Evolutionary conservation across 2,329 filamentous ascomycete species (phyloP).

Genomic region (Xylariales sp.): DNA sequence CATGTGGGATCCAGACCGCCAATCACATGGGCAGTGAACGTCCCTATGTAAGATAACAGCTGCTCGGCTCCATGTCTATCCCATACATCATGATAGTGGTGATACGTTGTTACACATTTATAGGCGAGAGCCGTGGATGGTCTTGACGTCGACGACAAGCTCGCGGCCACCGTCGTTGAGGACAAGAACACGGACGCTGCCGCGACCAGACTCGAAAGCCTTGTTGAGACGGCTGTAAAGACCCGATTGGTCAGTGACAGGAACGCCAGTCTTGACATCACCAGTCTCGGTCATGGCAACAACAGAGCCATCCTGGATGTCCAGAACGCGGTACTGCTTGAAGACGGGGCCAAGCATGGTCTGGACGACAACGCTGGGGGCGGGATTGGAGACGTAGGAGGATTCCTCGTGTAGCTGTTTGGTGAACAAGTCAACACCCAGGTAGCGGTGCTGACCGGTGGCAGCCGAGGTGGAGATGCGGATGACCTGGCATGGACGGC

Average conservation of each 20-base stretch:
- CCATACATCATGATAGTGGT: constrained; percentile 22
- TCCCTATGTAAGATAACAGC: constrained; percentile 16
- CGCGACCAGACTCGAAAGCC: constrained; percentile 86
- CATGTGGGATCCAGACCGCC: neutral
- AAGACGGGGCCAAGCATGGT: constrained; percentile 99
- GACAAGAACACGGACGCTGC: constrained; percentile 90
- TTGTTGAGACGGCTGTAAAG: constrained; percentile 76
- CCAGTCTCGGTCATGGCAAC: constrained; percentile 99
- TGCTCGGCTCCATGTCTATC: constrained; percentile 23
- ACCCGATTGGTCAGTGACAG: constrained; percentile 91
- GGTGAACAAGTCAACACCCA: constrained; percentile 99
- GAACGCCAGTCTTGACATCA: constrained; percentile 93
- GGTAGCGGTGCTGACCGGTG: constrained; percentile 99
- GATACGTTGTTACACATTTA: constrained; percentile 34
- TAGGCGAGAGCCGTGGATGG: constrained; percentile 75
- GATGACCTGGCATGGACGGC: constrained; percentile 99
- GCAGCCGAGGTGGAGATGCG: constrained; percentile 97
- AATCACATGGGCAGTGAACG: no score
- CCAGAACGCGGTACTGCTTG: constrained; percentile 99
- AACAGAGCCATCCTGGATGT: constrained; percentile 79
- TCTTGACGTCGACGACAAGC: constrained; percentile 98
- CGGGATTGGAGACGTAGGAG: constrained; percentile 94
- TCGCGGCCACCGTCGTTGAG: constrained; percentile 90
- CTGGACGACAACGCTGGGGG: constrained; percentile 94
- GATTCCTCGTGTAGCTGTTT: constrained; percentile 99